Evolutionary conservation across 1,139 yeast genomes (phyloP).

Genomic region (Candida sanyaensis): DNA sequence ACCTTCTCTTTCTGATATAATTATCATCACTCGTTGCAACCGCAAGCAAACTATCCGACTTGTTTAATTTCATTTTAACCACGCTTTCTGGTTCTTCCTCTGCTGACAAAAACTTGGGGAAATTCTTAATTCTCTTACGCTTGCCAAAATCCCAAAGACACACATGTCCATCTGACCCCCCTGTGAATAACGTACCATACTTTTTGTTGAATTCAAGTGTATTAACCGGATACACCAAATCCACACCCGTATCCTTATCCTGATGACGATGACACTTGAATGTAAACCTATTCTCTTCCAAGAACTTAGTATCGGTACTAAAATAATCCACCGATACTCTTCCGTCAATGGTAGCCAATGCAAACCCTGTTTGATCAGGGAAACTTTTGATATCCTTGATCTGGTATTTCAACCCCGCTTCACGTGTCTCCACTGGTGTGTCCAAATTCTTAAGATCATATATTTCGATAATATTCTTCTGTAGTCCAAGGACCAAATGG

Average conservation of each 20-base stretch:
- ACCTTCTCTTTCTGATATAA: conserved; percentile 30
- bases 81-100: conserved; percentile 35
- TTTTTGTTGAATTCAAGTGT: conserved; percentile 56
- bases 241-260: conserved; percentile 41
- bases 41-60: conserved; percentile 41
- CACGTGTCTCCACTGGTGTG: conserved; percentile 54
- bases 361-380: conserved; percentile 64
- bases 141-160: conserved; percentile 76
- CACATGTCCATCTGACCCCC: conserved; percentile 77
- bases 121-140: conserved; percentile 62
- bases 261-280: conserved; percentile 75
- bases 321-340: conserved; percentile 80
- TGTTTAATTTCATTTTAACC: conserved; percentile 47
- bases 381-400: conserved; percentile 61
- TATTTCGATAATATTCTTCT: conserved; percentile 54
- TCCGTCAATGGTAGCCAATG: conserved; percentile 84
- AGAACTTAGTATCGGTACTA: conserved; percentile 49
- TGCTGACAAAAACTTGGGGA: conserved; percentile 40
- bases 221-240: conserved; percentile 77
- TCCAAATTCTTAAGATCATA: conserved; percentile 55
- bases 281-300: conserved; percentile 59
- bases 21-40: conserved; percentile 68
- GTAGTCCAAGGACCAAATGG: conserved; percentile 56
- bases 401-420: conserved; percentile 75
- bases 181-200: conserved; percentile 60